Conservation (phyloP, 495 filamentous ascomycete genomes). For the Neurospora sp. region DNA sequence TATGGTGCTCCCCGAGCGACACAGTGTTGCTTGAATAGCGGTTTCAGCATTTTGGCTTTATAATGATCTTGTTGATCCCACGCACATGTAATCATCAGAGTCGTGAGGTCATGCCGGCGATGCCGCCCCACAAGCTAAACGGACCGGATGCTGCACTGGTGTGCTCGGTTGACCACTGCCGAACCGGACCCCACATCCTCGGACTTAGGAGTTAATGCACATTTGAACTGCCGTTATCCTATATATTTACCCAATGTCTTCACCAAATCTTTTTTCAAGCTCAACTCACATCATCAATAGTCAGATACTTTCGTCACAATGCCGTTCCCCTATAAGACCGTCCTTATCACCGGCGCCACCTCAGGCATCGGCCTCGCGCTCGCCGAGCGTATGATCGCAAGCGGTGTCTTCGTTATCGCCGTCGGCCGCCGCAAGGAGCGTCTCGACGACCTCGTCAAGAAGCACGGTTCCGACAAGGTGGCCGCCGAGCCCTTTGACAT, state of each 20-base stretch:
- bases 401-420: constrained; percentile 50
- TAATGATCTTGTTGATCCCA: neutral
- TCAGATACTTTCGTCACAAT: constrained; percentile 18
- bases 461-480: constrained; percentile 46
- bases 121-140: neutral
- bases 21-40: neutral
- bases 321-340: constrained; percentile 55
- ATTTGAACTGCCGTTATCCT: neutral
- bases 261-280: neutral
- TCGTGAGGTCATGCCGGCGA: neutral
- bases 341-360: constrained; percentile 63
- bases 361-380: constrained; percentile 61
- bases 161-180: neutral
- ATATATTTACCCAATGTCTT: neutral
- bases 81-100: neutral
- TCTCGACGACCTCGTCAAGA: constrained; percentile 50
- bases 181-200: neutral
- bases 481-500: constrained; percentile 52
- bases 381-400: constrained; percentile 50
- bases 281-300: neutral
- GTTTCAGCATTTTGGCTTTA: neutral
- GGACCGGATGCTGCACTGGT: neutral
- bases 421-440: constrained; percentile 57
- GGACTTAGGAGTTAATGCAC: neutral
- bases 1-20: neutral